Evolutionary conservation across 2,329 filamentous ascomycete species (phyloP).

Genomic region (Cladorrhinum sp.): DNA sequence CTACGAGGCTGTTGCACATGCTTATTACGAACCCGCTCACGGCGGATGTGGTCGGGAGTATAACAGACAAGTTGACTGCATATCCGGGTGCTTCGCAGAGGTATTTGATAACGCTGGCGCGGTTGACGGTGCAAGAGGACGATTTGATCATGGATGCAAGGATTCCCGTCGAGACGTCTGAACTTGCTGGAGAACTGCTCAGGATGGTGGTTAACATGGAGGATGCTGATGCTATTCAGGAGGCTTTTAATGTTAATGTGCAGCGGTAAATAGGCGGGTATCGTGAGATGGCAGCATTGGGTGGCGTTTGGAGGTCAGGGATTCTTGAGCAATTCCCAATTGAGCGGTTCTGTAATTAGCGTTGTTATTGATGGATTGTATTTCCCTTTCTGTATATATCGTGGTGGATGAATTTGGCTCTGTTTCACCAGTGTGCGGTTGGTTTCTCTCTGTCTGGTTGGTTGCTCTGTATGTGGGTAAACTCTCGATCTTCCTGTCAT

Average conservation of each 20-base stretch:
- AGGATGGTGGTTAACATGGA: conserved; percentile 80
- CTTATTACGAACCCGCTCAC: conserved; percentile 49
- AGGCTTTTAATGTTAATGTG: conserved; percentile 34
- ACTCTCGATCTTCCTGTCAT: too few relatives aligned
- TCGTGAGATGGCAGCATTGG: not conserved
- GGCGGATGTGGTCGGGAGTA: conserved; percentile 48
- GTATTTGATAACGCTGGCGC: conserved; percentile 74
- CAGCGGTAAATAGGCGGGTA: not conserved
- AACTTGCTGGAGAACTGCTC: conserved; percentile 77
- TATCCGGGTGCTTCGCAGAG: conserved; percentile 74
- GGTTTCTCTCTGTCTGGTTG: not conserved
- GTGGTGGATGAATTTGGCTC: not conserved
- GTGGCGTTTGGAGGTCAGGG: not conserved
- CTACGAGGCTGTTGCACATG: conserved; percentile 49
- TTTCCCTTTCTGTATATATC: not conserved
- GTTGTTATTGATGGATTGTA: not conserved
- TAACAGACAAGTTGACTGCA: conserved; percentile 67
- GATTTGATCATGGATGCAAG: conserved; percentile 72
- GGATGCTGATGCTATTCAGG: conserved; percentile 45
- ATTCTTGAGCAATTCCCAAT: not conserved
- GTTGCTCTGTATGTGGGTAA: not conserved
- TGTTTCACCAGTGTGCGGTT: not conserved
- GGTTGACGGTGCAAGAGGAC: conserved; percentile 70
- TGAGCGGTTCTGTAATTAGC: not conserved
- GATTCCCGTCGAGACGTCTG: conserved; percentile 73